Conservation (phyloP, 106 monocot genomes). For the Acorus gramineus region DNA sequence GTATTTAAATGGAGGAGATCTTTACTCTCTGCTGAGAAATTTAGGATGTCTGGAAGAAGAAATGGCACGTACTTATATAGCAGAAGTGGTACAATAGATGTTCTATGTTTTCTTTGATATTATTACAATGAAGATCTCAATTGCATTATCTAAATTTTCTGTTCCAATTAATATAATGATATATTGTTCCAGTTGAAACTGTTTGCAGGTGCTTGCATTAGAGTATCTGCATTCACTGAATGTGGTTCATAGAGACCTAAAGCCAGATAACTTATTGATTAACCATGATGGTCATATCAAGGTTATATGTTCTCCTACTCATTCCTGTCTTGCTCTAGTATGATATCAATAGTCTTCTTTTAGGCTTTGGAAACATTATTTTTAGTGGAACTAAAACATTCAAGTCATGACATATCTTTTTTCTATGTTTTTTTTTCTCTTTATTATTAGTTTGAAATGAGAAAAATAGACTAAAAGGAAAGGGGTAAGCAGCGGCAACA, state of each 20-base stretch:
- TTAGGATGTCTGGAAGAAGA: conserved; percentile 94
- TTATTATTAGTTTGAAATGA: too few relatives aligned
- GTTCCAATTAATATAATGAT: conserved; percentile 3
- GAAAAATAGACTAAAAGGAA: too few relatives aligned
- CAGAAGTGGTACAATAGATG: conserved; percentile 57
- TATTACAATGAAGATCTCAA: too few relatives aligned
- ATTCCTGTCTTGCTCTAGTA: not conserved
- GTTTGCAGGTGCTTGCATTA: conserved; percentile 86
- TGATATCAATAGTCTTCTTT: too few relatives aligned
- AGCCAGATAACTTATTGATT: conserved; percentile 96
- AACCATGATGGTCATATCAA: conserved; percentile 89
- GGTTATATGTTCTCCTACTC: conserved; percentile 23
- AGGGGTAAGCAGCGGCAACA: too few relatives aligned
- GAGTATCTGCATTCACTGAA: conserved; percentile 89
- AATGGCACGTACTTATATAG: conserved; percentile 84
- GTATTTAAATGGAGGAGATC: conserved; percentile 93
- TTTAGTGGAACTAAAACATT: too few relatives aligned
- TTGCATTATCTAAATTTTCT: not conserved
- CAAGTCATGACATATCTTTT: too few relatives aligned
- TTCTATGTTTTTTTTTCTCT: not conserved
- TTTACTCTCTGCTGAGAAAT: conserved; percentile 90
- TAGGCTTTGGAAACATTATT: too few relatives aligned
- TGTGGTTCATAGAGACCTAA: conserved; percentile 95
- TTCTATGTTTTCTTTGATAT: too few relatives aligned
- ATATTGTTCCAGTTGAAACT: not conserved